A percentile compares a stretch with the other conserved stretches of the same genome.
These are phyloP conservation scores for Claviceps humidiphila DNA, from an alignment of 2,329 filamentous ascomycete genomes.

Conservation along the genomic window DNA sequence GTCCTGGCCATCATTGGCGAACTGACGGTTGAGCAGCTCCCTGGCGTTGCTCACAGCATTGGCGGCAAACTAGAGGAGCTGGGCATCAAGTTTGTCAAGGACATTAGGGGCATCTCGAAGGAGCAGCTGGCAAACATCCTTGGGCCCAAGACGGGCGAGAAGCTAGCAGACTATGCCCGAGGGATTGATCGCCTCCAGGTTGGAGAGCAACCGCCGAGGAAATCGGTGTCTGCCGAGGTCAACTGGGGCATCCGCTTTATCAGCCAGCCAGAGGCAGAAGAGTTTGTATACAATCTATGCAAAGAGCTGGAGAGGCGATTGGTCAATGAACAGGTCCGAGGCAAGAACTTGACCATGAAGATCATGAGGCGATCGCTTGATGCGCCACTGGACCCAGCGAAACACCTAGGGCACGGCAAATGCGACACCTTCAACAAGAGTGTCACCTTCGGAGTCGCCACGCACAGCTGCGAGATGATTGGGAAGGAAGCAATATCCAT, in stretches of 20 bases:
- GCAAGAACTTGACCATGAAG: constrained; percentile 81
- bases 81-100: constrained; percentile 68
- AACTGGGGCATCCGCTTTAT: constrained; percentile 97
- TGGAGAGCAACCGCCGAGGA: constrained; percentile 71
- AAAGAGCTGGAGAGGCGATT: constrained; percentile 73
- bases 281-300: constrained; percentile 76
- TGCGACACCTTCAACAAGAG: constrained; percentile 94
- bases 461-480: constrained; percentile 57
- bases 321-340: constrained; percentile 72
- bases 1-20: constrained; percentile 64
- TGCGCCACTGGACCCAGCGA: constrained; percentile 80
- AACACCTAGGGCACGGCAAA: constrained; percentile 88
- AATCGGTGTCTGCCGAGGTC: constrained; percentile 92
- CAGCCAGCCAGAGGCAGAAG: constrained; percentile 81
- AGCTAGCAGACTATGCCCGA: constrained; percentile 76
- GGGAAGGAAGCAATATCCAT: constrained; percentile 77
- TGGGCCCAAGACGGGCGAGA: constrained; percentile 86
- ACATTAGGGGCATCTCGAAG: constrained; percentile 63
- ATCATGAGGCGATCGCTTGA: constrained; percentile 80
- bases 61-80: constrained; percentile 79
- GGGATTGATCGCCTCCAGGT: constrained; percentile 81
- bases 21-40: constrained; percentile 67
- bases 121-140: constrained; percentile 61
- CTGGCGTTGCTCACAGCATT: constrained; percentile 86
- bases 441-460: constrained; percentile 67